Base-by-base conservation (phyloP, 2,329 filamentous ascomycete species). In the Claviceps digitariae region DNA sequence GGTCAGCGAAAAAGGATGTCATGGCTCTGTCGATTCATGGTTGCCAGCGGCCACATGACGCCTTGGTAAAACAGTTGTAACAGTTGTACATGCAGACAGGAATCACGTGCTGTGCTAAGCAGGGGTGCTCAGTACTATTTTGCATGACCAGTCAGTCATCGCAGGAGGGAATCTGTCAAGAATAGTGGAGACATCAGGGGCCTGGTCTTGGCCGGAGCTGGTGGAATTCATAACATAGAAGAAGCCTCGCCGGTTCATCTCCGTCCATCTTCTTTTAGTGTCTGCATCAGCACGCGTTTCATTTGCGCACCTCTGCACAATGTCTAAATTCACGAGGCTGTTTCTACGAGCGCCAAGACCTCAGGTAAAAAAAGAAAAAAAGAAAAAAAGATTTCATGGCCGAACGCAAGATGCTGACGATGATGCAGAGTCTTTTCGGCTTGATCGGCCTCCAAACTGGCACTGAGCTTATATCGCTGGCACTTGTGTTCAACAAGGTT, bases 401-500 rank as follows among this genome's bases (percentile, higher is more conserved):
- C 34, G 27, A 17, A 38, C 27, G 45, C 50, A 51, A 51, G 20
- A 52, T 23, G 49, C 55, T 55, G 47, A 55, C 52, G 31, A 54
- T 52, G 61, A 40, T 53, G 50, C 66, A 95, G 90, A 84, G 82
- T 48, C 91, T 95, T 67, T 79, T 95, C 59, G 88, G 87, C 66
- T 74, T 90, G 63, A 85, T 95, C 74, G 87, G 86, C 64, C 82
- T 96, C 52, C 86, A 88, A 62, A 91, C 87, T 36, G 90, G 88
- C 60, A 84, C 87, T 48, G 88, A 93, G 61, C 78, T 96, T 63
- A 89, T 95, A 62, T 83, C 86, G 4, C 76, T 93, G 57, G 83
- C 86, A 12, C 80, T 95, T 58, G 77, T 94, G 53, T 84, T 96
- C 72, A 96, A 96, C 77, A 95, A 95, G 70, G 81, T 90, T 60